A percentile compares a stretch with the other conserved stretches of the same genome.
Conservation (phyloP, 148 eudicot species). For the Gaultheria prostrata region DNA sequence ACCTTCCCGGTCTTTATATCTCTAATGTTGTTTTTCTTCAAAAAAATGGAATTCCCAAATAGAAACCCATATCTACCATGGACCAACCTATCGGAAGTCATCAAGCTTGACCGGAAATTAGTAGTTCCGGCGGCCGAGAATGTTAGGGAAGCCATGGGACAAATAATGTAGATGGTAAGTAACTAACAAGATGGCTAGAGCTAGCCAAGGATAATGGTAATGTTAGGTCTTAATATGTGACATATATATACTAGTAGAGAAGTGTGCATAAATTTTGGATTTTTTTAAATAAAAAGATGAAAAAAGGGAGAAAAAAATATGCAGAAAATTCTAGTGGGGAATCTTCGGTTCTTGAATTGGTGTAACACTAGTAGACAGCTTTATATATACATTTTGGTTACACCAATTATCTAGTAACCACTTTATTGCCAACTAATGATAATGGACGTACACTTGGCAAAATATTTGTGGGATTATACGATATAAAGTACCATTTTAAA, state of each 20-base stretch:
- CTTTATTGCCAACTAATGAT: neutral
- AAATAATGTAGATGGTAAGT: neutral
- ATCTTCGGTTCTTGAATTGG: conserved; percentile 34
- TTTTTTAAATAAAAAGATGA: neutral
- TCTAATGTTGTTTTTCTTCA: conserved; percentile 15
- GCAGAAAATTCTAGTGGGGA: conserved; percentile 20
- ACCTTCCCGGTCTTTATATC: conserved; percentile 28
- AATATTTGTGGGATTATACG: neutral
- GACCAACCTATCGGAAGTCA: conserved; percentile 4
- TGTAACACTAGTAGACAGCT: conserved; percentile 30
- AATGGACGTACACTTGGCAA: neutral
- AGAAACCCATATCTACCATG: conserved; percentile 10
- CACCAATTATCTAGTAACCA: neutral
- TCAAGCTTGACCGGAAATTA: neutral
- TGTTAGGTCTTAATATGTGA: neutral
- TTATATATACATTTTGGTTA: neutral
- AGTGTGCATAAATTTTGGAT: neutral
- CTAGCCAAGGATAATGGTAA: neutral
- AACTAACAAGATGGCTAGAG: neutral
- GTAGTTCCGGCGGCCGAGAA: conserved; percentile 22
- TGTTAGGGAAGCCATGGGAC: conserved; percentile 36
- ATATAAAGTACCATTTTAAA: too few species aligned
- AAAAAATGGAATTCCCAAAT: conserved; percentile 17
- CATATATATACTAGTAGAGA: neutral
- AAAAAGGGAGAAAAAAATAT: neutral